phyloP scores from a whole-genome alignment of 192 early-diverging fungal species.

The Mortierella alpina region DNA sequence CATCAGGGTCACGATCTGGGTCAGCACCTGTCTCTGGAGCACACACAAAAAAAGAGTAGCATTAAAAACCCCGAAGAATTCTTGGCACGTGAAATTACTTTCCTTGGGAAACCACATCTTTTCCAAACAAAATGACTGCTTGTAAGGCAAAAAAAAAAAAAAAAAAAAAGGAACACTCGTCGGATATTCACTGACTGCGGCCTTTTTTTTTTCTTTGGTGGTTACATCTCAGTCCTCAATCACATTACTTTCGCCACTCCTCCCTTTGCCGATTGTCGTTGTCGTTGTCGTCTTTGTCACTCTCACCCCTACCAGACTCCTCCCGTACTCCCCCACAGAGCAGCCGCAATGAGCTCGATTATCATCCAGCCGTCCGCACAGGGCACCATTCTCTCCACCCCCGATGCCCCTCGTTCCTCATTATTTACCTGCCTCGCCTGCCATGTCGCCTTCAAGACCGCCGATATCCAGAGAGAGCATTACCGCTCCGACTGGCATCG shows the following conservation, averaged over 20 bases:
- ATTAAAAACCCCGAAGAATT: too few species aligned
- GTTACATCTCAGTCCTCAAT: background rate
- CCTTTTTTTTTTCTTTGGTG: too few species aligned
- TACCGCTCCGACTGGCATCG: conserved; percentile 98
- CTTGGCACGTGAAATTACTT: too few species aligned
- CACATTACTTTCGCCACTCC: conserved; percentile 1
- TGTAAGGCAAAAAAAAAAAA: too few species aligned
- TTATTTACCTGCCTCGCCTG: conserved; percentile 89
- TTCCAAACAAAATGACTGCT: too few species aligned
- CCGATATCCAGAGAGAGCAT: conserved; percentile 92
- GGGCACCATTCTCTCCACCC: conserved; percentile 38
- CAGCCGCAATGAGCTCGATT: conserved; percentile 31
- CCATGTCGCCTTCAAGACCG: conserved; percentile 91
- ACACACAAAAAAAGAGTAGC: too few species aligned
- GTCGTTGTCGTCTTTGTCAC: background rate
- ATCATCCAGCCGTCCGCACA: conserved; percentile 21
- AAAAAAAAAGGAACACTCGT: too few species aligned
- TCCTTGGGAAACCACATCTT: too few species aligned
- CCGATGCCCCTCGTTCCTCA: conserved; percentile 58
- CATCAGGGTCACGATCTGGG: too few species aligned
- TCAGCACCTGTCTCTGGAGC: too few species aligned
- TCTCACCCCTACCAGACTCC: background rate
- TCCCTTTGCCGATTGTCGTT: background rate
- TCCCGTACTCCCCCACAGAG: background rate
- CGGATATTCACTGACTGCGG: too few species aligned